Percentiles rank a stretch among this genome's conserved stretches.
These are phyloP conservation scores for Pseudocercospora fuligena DNA, from an alignment of 2,329 filamentous ascomycete genomes.

Conservation along the genomic window DNA sequence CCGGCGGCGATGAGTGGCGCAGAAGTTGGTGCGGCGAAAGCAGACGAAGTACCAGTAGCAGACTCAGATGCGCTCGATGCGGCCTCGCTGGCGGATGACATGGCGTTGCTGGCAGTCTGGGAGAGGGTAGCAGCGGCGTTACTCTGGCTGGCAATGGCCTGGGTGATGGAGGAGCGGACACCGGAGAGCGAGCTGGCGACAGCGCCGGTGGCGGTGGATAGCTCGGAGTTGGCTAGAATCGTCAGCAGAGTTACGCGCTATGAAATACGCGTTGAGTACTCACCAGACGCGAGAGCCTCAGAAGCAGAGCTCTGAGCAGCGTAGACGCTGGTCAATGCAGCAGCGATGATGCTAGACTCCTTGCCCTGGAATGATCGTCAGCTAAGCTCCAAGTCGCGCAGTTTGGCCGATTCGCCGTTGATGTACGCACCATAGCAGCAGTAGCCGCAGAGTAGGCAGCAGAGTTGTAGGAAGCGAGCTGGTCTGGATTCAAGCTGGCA, in stretches of 20 bases:
- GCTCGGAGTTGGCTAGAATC: background rate
- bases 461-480: slow-evolving; percentile 26
- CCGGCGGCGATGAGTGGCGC: slow-evolving; percentile 27
- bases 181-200: slow-evolving; percentile 12
- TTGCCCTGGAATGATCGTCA: slow-evolving; percentile 15
- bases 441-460: slow-evolving; percentile 22
- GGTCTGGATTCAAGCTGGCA: slow-evolving; percentile 17
- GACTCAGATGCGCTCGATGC: slow-evolving; percentile 12
- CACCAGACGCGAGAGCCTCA: slow-evolving; percentile 16
- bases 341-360: slow-evolving; percentile 21
- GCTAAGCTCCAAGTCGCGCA: background rate
- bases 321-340: slow-evolving; percentile 22
- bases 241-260: background rate
- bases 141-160: slow-evolving; percentile 7
- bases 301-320: slow-evolving; percentile 20
- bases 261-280: background rate
- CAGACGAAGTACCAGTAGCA: slow-evolving; percentile 13
- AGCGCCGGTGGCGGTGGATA: slow-evolving; percentile 22
- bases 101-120: slow-evolving; percentile 1
- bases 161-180: slow-evolving; percentile 15
- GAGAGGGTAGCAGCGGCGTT: slow-evolving; percentile 19
- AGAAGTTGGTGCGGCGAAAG: slow-evolving; percentile 21
- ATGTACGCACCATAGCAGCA: slow-evolving; percentile 20
- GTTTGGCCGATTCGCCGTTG: background rate
- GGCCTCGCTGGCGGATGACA: slow-evolving; percentile 3